Evolutionary conservation across 2,329 filamentous ascomycete species (phyloP).

Genomic region (Tolypocladium cylindrosporum): DNA sequence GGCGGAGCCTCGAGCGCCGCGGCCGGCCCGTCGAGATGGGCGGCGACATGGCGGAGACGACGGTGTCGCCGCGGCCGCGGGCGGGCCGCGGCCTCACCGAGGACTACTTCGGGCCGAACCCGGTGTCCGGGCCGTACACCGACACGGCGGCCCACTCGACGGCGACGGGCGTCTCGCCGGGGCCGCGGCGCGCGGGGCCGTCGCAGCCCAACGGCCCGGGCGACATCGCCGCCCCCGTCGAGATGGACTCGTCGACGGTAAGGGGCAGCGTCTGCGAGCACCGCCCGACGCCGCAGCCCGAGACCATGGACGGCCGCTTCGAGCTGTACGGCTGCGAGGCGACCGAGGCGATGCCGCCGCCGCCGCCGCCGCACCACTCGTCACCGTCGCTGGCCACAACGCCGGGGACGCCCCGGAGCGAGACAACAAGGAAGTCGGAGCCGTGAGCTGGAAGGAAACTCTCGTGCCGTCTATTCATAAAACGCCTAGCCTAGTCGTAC

Average conservation of each 20-base stretch:
- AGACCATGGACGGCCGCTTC: slow-evolving; percentile 22
- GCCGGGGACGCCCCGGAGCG: not conserved
- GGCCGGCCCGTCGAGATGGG: slow-evolving; percentile 2
- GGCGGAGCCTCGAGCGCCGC: slow-evolving; percentile 10
- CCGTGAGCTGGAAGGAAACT: slow-evolving; percentile 3
- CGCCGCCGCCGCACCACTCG: not conserved
- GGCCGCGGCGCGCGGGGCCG: slow-evolving; percentile 29
- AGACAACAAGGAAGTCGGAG: not conserved
- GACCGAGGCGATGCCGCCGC: not conserved
- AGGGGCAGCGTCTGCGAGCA: slow-evolving; percentile 1
- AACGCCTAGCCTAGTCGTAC: slow-evolving; percentile 19
- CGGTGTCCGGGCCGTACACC: slow-evolving; percentile 36
- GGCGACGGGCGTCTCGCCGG: slow-evolving; percentile 13
- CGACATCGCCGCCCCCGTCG: slow-evolving; percentile 41
- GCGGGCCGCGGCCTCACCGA: slow-evolving; percentile 21
- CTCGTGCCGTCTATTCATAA: slow-evolving; percentile 12
- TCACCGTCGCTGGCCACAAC: not conserved
- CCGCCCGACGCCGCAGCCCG: slow-evolving; percentile 12
- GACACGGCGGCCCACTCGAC: slow-evolving; percentile 18
- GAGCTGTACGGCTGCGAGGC: slow-evolving; percentile 34
- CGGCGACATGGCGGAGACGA: slow-evolving; percentile 23
- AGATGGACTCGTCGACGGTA: slow-evolving; percentile 34
- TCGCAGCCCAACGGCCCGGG: slow-evolving; percentile 19
- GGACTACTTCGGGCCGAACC: slow-evolving; percentile 34
- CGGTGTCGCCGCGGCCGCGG: slow-evolving; percentile 13